Base-by-base conservation (phyloP, 1,284 basidiomycete species). In the Spongiforma sp. region DNA sequence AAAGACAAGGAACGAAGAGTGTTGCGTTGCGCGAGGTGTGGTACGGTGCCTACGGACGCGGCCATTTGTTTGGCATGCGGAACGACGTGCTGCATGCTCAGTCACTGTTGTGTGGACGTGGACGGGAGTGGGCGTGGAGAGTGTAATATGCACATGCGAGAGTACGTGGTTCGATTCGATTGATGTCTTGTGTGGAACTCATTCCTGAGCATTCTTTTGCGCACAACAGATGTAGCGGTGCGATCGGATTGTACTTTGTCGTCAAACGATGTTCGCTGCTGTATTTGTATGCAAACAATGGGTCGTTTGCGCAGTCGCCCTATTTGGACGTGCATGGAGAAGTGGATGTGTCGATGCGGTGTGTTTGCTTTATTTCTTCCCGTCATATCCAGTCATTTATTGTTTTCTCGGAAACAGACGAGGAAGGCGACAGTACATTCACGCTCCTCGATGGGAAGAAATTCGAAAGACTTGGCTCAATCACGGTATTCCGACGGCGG, bases 261-360 rank as follows among this genome's bases (percentile, higher is more conserved):
- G 89, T 98, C 70, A 96, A 97, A 76, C 89, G 94, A 55, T 98
- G 96, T 78, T 88, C 92, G n/a, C 75, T 99, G 53, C 77, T 99
- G n/a, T 96, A 95, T 75, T 84, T 99, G 7, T 96, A 96, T 73
- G 90, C 91, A 33, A 91, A 90, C 65, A 95, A 93, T 62, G 98
- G 97, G 12, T 89, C 93, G 5, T 99, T 98, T 78, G 86, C 88
- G 2, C 88, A 89, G 28, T 94, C 96, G 54, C 96, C 98, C 1
- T 99, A 98, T 74, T 84, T 99, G 50, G 98, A 99, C 71, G 88
- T 89, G 6, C 97, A 99, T 68, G 98, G 98, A 1, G 97, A 99
- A 76, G 87, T 95, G 6, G 98, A 99, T 77, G 83, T 93, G 21
- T 94, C 93, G 1, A 93, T 98, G 88, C 88, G 95, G 93, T 95